Evolutionary conservation across 768 basidiomycete genomes (phyloP).

Genomic region (Punctularia strigosozonata): DNA sequence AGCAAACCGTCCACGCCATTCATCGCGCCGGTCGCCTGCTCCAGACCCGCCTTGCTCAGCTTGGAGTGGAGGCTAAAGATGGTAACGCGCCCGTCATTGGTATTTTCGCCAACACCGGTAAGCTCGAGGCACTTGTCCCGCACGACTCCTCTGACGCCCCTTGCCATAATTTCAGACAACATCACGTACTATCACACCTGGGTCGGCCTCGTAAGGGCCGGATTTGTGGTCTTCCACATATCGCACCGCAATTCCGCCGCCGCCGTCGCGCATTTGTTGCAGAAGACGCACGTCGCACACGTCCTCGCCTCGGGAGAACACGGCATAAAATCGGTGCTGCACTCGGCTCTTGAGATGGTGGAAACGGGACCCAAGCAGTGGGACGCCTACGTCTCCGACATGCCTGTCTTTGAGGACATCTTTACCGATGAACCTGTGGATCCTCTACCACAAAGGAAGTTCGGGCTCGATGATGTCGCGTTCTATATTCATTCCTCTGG

Average conservation of each 20-base stretch:
- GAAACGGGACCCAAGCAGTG: conserved; percentile 10
- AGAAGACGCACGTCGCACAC: conserved; percentile 15
- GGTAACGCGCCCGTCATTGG: neutral
- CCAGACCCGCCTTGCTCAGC: neutral
- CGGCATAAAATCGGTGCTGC: conserved; percentile 6
- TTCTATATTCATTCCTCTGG: conserved; percentile 20
- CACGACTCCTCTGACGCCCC: neutral
- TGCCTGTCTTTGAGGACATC: neutral
- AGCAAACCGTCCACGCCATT: neutral
- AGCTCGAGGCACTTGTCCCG: neutral
- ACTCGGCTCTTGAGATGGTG: conserved; percentile 4
- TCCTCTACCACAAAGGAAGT: conserved; percentile 6
- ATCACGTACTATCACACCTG: conserved; percentile 20
- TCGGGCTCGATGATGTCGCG: conserved; percentile 8
- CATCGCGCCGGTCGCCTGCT: neutral
- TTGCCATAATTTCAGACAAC: conserved; percentile 15
- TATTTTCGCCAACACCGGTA: neutral
- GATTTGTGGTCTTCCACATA: conserved; percentile 24
- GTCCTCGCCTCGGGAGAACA: conserved; percentile 17
- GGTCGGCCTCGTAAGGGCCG: conserved; percentile 28
- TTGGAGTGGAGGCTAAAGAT: neutral
- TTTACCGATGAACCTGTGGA: conserved; percentile 3
- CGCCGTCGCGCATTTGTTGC: conserved; percentile 19
- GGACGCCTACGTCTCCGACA: neutral
- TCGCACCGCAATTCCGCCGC: conserved; percentile 30